Evolutionary conservation across 306 rosid genomes (phyloP).

Genomic region (Lagenaria siceraria): DNA sequence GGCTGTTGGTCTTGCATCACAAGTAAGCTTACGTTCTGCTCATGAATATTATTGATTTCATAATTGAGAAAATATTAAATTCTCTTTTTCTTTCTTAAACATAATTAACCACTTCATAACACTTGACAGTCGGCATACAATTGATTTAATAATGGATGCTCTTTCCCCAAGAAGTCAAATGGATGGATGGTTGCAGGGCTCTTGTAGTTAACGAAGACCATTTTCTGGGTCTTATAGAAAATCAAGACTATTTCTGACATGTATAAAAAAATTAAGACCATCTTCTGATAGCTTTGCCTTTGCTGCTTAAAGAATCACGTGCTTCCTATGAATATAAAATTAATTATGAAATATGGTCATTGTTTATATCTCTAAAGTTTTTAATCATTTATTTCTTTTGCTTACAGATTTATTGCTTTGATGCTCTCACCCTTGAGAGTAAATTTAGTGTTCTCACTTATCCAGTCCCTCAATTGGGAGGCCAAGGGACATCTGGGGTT

Average conservation of each 20-base stretch:
- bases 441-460: slow-evolving; percentile 88
- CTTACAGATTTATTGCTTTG: slow-evolving; percentile 92
- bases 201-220: not conserved
- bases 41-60: not conserved
- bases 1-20: slow-evolving; percentile 89
- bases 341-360: slow-evolving; percentile 12
- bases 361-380: not conserved
- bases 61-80: not conserved
- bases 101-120: not conserved
- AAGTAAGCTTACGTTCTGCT: slow-evolving; percentile 44
- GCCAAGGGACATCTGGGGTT: slow-evolving; percentile 71
- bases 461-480: slow-evolving; percentile 90
- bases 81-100: not conserved
- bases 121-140: too few relatives aligned
- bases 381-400: slow-evolving; percentile 9
- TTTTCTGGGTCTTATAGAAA: not conserved
- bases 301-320: not conserved
- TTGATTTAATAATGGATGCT: not conserved
- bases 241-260: not conserved
- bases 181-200: not conserved
- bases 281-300: not conserved
- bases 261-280: not conserved
- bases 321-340: slow-evolving; percentile 3
- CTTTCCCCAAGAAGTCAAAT: not conserved
- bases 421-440: slow-evolving; percentile 87